Evolutionary conservation across 164 flowering plant species (phyloP).

Genomic region (Berberis vulgaris): DNA sequence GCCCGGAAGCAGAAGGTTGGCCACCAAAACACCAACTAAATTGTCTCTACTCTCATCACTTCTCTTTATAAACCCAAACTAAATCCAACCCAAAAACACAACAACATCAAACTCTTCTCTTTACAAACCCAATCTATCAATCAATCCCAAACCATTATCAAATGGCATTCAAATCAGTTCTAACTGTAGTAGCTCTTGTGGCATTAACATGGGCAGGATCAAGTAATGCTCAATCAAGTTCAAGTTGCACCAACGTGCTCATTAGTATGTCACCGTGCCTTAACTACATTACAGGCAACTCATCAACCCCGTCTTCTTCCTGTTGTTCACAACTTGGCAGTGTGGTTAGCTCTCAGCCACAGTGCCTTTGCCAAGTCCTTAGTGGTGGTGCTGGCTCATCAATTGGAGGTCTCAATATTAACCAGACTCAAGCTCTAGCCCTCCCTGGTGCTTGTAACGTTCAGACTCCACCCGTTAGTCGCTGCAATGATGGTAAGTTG

Average conservation of each 20-base stretch:
- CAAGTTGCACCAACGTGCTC: slow-evolving; percentile 47
- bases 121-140: too few relatives aligned
- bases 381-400: slow-evolving; percentile 36
- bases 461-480: slow-evolving; percentile 55
- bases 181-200: background rate
- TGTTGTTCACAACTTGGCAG: slow-evolving; percentile 67
- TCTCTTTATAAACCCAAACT: too few relatives aligned
- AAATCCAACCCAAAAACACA: too few relatives aligned
- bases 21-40: too few relatives aligned
- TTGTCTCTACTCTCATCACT: too few relatives aligned
- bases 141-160: background rate
- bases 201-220: background rate
- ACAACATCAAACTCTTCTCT: too few relatives aligned
- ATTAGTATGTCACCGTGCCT: slow-evolving; percentile 67
- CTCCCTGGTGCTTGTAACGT: slow-evolving; percentile 69
- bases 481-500: slow-evolving; percentile 42
- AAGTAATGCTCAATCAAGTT: slow-evolving; percentile 16
- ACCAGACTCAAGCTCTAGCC: slow-evolving; percentile 62
- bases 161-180: background rate
- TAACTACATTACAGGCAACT: slow-evolving; percentile 54
- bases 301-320: slow-evolving; percentile 46
- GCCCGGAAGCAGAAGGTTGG: too few relatives aligned
- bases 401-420: slow-evolving; percentile 38
- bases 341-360: slow-evolving; percentile 46
- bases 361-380: slow-evolving; percentile 56